Evolutionary conservation across 2,329 filamentous ascomycete species (phyloP), one percentile per base, ranked within the genome.

Genomic region (Microsporum ferrugineum): DNA sequence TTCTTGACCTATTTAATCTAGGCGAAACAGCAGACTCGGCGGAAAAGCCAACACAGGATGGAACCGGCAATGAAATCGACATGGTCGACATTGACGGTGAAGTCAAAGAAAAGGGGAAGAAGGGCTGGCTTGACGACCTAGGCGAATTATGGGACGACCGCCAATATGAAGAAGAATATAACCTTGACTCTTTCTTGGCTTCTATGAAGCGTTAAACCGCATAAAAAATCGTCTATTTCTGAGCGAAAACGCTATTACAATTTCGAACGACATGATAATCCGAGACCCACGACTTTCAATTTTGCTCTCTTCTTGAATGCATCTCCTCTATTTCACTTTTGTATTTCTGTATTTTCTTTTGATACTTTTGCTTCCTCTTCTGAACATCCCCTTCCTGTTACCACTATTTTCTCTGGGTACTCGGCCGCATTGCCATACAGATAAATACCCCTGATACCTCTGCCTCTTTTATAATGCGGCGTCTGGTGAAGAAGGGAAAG

Each of bases 91-190:
- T 92, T 58, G 91, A 95, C 64, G 94, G 94, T 56, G 90, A 97
- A 68, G 87, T 97, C 59, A 60, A 90, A 66, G 89, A 95, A 73
- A 95, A 95, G 68, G 94, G 94, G 62, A 96, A 96, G 81, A 96
- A 96, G 80, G 87, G 91, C 5, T 96, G 92, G 84, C 77, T 97
- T 64, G 94, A 99, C 71, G 94, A 97, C 70, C 76, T 99, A 62
- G 92, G 90, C 62, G 94, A 99, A 75, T 78, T 99, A 34, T 99
- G 94, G 92, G 94, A 99, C 72, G 92, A 96, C 72, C 87, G 86
- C 72, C 91, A 96, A 78, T 99, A 99, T 74, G 91, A 96, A 76
- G 94, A 99, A 77, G 95, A 95, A 75, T 97, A 96, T 73, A 90
- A 97, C 72, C 78, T 99, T 66, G 91, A 96, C 69, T 91, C 89